These are phyloP conservation scores for Inga leiocalycina DNA, from an alignment of 306 rosid species.

Conservation along the genomic window DNA sequence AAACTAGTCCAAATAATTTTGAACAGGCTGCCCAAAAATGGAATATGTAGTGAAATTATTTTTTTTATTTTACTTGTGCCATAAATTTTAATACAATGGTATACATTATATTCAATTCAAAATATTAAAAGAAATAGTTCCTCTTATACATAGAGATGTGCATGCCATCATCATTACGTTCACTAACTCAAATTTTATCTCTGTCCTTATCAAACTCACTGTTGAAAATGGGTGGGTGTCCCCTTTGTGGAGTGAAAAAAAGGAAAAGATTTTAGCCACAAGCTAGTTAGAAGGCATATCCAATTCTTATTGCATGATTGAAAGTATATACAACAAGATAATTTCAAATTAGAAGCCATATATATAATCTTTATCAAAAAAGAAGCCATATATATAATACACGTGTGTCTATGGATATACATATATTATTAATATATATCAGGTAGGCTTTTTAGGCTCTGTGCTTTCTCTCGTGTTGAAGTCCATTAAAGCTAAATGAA, in stretches of 20 bases:
- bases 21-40: too few species aligned
- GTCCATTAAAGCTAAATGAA: not conserved
- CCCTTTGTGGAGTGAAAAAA: not conserved
- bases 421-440: not conserved
- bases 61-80: too few species aligned
- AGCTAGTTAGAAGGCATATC: not conserved
- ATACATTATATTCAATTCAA: not conserved
- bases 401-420: not conserved
- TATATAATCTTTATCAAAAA: too few species aligned
- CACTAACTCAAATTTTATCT: constrained; percentile 1
- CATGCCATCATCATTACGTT: not conserved
- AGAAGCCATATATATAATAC: not conserved
- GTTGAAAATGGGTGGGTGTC: not conserved
- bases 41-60: too few species aligned
- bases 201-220: not conserved
- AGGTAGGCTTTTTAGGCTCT: not conserved
- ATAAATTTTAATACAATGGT: not conserved
- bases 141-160: not conserved
- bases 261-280: constrained; percentile 3
- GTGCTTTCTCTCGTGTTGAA: not conserved
- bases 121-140: not conserved
- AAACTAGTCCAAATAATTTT: too few species aligned
- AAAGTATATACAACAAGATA: not conserved
- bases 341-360: not conserved
- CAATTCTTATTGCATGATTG: not conserved